Conservation (phyloP, 73 alveolate genomes). For the Tetrahymena elliotti region DNA sequence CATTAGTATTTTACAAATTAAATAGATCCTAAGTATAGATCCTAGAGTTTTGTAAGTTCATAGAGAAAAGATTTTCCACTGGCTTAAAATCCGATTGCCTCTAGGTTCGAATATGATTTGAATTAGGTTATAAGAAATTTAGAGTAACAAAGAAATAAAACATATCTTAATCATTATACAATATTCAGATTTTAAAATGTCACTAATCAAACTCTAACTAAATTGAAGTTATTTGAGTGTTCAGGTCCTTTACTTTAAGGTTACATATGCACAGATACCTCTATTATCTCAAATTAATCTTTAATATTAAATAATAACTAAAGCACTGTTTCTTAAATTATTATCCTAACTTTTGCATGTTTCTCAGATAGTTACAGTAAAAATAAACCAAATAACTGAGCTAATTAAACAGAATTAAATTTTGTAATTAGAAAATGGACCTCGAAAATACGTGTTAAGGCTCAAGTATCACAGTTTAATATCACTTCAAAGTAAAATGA, state of each 20-base stretch:
- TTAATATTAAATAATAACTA: no score
- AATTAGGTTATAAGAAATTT: no score
- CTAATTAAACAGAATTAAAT: no score
- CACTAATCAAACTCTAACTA: neutral
- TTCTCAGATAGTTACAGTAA: no score
- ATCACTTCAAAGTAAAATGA: no score
- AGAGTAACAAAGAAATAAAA: neutral
- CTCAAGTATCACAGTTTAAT: no score
- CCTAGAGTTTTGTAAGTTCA: neutral
- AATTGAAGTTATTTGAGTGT: neutral
- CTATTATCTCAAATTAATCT: neutral
- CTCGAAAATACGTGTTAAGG: no score
- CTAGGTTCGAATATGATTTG: neutral
- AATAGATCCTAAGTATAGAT: neutral
- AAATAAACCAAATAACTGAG: no score
- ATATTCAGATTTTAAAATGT: neutral
- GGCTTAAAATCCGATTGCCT: neutral
- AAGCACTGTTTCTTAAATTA: no score
- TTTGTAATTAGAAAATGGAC: no score
- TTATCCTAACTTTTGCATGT: no score
- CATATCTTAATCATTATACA: neutral
- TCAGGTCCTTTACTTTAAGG: neutral
- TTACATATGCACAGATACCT: neutral
- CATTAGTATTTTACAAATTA: no score
- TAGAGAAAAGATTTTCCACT: neutral